These are phyloP conservation scores for Baffinella frigidus DNA, from an alignment of 208 protist species.

Conservation along the genomic window DNA sequence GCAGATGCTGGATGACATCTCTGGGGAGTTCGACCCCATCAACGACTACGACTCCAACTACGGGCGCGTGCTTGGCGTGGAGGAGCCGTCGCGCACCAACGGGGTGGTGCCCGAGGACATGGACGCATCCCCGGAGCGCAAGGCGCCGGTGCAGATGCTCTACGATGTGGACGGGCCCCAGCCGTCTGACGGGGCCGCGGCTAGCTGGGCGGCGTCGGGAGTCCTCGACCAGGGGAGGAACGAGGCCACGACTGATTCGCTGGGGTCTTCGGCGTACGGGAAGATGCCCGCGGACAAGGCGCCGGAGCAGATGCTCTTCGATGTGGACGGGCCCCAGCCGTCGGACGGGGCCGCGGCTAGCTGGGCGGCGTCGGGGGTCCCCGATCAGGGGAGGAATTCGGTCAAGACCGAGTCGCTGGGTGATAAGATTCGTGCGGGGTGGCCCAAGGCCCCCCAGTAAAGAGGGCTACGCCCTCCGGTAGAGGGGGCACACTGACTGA, in stretches of 20 bases:
- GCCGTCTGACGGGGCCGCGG: not conserved
- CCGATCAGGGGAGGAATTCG: not conserved
- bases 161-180: not conserved
- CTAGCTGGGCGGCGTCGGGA: not conserved
- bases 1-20: not conserved
- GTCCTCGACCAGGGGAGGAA: not conserved
- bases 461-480: too few species aligned
- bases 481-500: too few species aligned
- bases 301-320: not conserved
- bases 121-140: not conserved
- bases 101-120: not conserved
- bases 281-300: not conserved
- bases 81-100: not conserved
- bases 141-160: not conserved
- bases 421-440: too few species aligned
- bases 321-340: not conserved
- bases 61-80: not conserved
- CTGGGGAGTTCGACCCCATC: slow-evolving; percentile 19
- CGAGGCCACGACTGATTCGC: not conserved
- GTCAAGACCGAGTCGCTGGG: too few species aligned
- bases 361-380: not conserved
- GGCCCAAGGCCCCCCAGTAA: too few species aligned
- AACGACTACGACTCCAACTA: not conserved
- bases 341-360: not conserved
- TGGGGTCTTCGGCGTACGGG: too few species aligned